A percentile compares a stretch with the other conserved stretches of the same genome.
Evolutionary conservation across 345 rosid genomes (phyloP).

Genomic region (Boechera stricta): DNA sequence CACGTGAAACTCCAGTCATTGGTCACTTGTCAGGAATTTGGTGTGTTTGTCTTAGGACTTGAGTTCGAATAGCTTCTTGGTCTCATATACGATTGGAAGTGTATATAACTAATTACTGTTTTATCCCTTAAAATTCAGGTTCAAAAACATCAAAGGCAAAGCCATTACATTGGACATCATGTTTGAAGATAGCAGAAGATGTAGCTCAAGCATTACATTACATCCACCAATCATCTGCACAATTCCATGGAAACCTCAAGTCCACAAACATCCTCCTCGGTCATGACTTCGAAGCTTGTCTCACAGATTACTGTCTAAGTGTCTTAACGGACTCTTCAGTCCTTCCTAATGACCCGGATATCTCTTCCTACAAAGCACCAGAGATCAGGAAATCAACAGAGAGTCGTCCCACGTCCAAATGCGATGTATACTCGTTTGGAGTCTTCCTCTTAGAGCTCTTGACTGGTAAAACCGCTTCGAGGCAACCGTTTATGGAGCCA

Average conservation of each 20-base stretch:
- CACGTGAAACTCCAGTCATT: slow-evolving; percentile 43
- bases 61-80: slow-evolving; percentile 17
- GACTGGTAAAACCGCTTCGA: slow-evolving; percentile 75
- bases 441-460: slow-evolving; percentile 78
- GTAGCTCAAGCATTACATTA: slow-evolving; percentile 80
- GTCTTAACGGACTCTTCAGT: slow-evolving; percentile 60
- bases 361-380: slow-evolving; percentile 75
- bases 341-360: slow-evolving; percentile 50
- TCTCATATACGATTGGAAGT: slow-evolving; percentile 13
- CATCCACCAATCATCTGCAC: slow-evolving; percentile 73
- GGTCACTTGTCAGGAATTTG: slow-evolving; percentile 38
- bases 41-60: slow-evolving; percentile 39
- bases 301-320: slow-evolving; percentile 79
- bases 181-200: slow-evolving; percentile 95
- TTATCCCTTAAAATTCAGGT: slow-evolving; percentile 48
- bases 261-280: slow-evolving; percentile 87
- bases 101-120: slow-evolving; percentile 1
- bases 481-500: slow-evolving; percentile 71
- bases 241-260: slow-evolving; percentile 83
- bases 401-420: slow-evolving; percentile 58
- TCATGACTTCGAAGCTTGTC: slow-evolving; percentile 84
- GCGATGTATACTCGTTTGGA: slow-evolving; percentile 86
- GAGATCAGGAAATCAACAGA: slow-evolving; percentile 66
- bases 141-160: slow-evolving; percentile 79
- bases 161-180: slow-evolving; percentile 96